phyloP scores from a whole-genome alignment of 1,284 basidiomycete species.

The Filobasidium uniguttulatum region DNA sequence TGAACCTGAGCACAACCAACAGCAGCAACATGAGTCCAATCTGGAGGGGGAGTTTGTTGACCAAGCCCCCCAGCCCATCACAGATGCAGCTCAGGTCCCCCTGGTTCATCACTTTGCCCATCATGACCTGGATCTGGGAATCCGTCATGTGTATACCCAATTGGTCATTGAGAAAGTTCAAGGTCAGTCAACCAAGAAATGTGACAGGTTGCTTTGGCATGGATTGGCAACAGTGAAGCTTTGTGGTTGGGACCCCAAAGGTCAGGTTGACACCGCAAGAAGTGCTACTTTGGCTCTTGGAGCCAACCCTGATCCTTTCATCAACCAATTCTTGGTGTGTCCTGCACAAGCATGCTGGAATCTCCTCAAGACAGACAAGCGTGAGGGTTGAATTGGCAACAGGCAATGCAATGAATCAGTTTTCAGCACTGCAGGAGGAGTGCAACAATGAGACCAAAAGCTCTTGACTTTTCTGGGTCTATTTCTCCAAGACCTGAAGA shows the following conservation, averaged over 20 bases:
- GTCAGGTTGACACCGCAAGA: neutral
- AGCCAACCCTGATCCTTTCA: neutral
- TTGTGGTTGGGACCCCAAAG: neutral
- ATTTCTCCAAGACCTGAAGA: neutral
- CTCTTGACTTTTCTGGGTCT: neutral
- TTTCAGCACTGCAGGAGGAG: neutral
- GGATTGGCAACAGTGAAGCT: neutral
- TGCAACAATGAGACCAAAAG: neutral
- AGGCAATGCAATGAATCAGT: neutral
- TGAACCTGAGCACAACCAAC: too few relatives aligned
- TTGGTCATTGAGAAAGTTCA: neutral
- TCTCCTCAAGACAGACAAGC: neutral
- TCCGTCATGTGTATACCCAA: neutral
- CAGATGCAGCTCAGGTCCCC: too few relatives aligned
- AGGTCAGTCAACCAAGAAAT: neutral
- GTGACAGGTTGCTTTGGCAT: neutral
- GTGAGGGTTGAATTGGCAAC: neutral
- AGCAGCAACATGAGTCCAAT: too few relatives aligned
- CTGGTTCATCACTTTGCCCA: too few relatives aligned
- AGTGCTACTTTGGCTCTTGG: neutral
- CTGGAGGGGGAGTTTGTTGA: too few relatives aligned
- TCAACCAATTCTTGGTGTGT: neutral
- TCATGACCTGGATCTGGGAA: neutral
- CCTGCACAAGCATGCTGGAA: neutral
- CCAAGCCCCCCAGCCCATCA: too few relatives aligned